Evolutionary conservation across 352 stramenopile species (phyloP), one percentile per base, ranked within the genome.

Genomic region (Phytophthora crassamura): DNA sequence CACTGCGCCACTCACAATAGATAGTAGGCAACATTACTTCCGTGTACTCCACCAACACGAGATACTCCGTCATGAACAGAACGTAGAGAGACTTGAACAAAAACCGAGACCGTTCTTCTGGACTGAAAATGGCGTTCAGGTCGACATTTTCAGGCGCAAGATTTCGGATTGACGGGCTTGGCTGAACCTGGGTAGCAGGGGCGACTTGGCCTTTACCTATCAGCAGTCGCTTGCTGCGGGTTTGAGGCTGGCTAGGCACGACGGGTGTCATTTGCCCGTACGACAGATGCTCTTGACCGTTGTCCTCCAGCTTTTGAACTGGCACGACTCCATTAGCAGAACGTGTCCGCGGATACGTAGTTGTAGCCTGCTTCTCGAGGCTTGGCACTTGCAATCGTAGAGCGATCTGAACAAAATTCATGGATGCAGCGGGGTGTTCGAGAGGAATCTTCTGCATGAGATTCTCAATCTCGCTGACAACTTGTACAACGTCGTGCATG

Each of bases 81-180:
- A 28, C 34, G 11, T 35, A 22, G 5, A 20, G 14, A 22, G 34
- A 39, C 16, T 32, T 28, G 20, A 12, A 4, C 30, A 59, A n/a
- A 8, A 59, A 49, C n/a, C 16, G 8, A 18, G n/a, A 16, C 5
- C 36, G 14, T 14, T 59, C 49, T 41, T 53, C 9, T 47, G n/a
- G 42, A 22, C 33, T 38, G 40, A 45, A 49, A 20, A 47, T 50
- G 3, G 6, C 14, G 20, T 18, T 35, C 11, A 36, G 22, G 20
- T 15, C 30, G 43, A 66, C n/a, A 51, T 80, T 59, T 55, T 74
- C 77, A 39, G 22, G 22, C 3, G 3, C 22, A 25, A 25, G 22
- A 25, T 25, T 25, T 25, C 22, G 22, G 22, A 3, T 25, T 25
- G 22, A 25, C 22, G 3, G 22, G 22, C 22, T 3, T 25, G 22